phyloP scores from a whole-genome alignment of 2,329 filamentous ascomycete species.

The Trichoderma atroviride region DNA sequence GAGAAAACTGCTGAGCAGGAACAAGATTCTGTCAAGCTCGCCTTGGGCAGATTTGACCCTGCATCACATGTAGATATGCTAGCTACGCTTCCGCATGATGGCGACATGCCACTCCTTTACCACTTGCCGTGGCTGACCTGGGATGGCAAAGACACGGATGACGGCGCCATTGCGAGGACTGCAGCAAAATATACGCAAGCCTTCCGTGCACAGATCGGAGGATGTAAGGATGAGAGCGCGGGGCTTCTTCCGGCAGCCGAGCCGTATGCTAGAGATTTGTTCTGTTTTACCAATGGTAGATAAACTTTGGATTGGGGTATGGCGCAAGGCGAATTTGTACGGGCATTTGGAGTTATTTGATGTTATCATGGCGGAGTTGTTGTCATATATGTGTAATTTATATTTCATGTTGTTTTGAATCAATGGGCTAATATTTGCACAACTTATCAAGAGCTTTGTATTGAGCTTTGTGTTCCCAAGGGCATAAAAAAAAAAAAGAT shows the following conservation, averaged over 20 bases:
- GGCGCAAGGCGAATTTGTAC: constrained; percentile 6
- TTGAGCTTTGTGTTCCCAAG: background rate
- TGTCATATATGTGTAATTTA: background rate
- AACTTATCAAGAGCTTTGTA: background rate
- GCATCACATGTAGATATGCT: constrained; percentile 51
- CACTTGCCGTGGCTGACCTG: constrained; percentile 64
- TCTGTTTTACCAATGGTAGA: constrained; percentile 55
- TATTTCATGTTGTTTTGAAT: constrained; percentile 3
- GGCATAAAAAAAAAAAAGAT: background rate
- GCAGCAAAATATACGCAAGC: constrained; percentile 56
- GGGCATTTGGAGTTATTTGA: background rate
- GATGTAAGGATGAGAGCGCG: constrained; percentile 53
- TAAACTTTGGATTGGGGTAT: constrained; percentile 8
- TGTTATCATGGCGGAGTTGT: background rate
- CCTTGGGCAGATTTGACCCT: constrained; percentile 45
- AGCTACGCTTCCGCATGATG: constrained; percentile 50
- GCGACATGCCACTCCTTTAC: constrained; percentile 47
- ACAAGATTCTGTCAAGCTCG: constrained; percentile 29
- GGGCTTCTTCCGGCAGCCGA: constrained; percentile 32
- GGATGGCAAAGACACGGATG: constrained; percentile 56
- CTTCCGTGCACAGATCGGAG: constrained; percentile 69
- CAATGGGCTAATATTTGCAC: background rate
- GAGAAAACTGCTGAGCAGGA: constrained; percentile 32
- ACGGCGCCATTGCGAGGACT: constrained; percentile 45
- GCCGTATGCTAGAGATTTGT: constrained; percentile 61